phyloP scores from a whole-genome alignment of 257 asterid species.

The Echium plantagineum region DNA sequence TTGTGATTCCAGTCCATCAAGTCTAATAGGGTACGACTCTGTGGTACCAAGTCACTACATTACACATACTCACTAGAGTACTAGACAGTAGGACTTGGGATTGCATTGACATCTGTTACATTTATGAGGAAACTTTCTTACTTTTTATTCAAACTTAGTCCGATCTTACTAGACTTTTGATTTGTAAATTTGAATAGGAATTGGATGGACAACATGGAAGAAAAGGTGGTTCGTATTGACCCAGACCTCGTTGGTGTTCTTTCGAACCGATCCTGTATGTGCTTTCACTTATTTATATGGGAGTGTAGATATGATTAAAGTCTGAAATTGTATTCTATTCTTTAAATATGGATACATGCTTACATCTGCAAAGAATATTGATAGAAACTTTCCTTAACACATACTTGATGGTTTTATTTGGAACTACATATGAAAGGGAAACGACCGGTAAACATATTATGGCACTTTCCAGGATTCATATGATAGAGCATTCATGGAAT shows the following conservation, averaged over 20 bases:
- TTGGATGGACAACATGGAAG: slow-evolving; percentile 99
- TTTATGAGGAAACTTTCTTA: neutral
- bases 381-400: neutral
- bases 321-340: neutral
- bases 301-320: neutral
- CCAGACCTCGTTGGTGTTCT: slow-evolving; percentile 91
- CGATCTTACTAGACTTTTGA: neutral
- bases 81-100: neutral
- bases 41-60: too few species aligned
- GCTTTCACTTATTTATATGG: neutral
- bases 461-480: neutral
- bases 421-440: neutral
- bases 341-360: neutral
- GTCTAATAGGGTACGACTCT: too few species aligned
- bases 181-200: slow-evolving; percentile 31
- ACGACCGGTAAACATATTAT: too few species aligned
- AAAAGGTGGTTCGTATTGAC: slow-evolving; percentile 98
- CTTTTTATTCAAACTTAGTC: neutral
- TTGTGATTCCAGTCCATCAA: too few species aligned
- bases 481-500: neutral
- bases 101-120: neutral
- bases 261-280: slow-evolving; percentile 96
- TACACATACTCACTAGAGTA: neutral
- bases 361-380: neutral
- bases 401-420: neutral